phyloP scores from a whole-genome alignment of 1,284 basidiomycete genomes.

The Pascua sp. region DNA sequence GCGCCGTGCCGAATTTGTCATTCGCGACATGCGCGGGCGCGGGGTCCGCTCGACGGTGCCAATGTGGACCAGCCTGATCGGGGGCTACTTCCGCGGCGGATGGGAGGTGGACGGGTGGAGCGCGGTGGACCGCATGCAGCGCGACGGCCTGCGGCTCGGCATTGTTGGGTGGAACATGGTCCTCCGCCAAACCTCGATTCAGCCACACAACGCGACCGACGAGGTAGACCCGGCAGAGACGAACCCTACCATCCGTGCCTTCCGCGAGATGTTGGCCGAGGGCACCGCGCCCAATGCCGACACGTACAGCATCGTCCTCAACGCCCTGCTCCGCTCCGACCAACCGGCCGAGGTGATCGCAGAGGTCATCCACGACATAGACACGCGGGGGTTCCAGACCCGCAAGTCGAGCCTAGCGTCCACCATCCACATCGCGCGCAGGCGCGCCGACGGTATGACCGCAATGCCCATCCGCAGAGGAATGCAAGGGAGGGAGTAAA shows the following conservation, averaged over 20 bases:
- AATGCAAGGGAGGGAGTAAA: no score
- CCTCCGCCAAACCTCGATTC: slow-evolving; percentile 51
- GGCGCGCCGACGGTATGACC: neutral
- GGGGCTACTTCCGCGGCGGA: slow-evolving; percentile 44
- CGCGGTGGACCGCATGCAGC: slow-evolving; percentile 62
- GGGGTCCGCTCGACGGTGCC: slow-evolving; percentile 34
- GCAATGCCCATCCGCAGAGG: no score
- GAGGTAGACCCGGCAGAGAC: slow-evolving; percentile 33
- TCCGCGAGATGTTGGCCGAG: slow-evolving; percentile 61
- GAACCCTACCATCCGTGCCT: slow-evolving; percentile 57
- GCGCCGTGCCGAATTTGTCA: slow-evolving; percentile 61
- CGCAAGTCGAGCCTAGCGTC: slow-evolving; percentile 49
- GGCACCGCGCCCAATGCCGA: slow-evolving; percentile 58
- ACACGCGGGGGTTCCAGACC: slow-evolving; percentile 44
- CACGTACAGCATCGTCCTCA: slow-evolving; percentile 71
- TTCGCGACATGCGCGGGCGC: slow-evolving; percentile 66
- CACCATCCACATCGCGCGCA: slow-evolving; percentile 35
- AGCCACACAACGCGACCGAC: slow-evolving; percentile 43
- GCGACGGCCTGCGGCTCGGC: slow-evolving; percentile 56
- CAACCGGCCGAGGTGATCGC: slow-evolving; percentile 54
- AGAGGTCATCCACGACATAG: slow-evolving; percentile 62
- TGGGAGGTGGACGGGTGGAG: slow-evolving; percentile 47
- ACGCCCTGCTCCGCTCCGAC: slow-evolving; percentile 57
- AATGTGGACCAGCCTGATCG: slow-evolving; percentile 51
- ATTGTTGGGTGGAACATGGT: slow-evolving; percentile 70